Conservation (phyloP, 768 basidiomycete species). For the Hysterangium stoloniferum region DNA sequence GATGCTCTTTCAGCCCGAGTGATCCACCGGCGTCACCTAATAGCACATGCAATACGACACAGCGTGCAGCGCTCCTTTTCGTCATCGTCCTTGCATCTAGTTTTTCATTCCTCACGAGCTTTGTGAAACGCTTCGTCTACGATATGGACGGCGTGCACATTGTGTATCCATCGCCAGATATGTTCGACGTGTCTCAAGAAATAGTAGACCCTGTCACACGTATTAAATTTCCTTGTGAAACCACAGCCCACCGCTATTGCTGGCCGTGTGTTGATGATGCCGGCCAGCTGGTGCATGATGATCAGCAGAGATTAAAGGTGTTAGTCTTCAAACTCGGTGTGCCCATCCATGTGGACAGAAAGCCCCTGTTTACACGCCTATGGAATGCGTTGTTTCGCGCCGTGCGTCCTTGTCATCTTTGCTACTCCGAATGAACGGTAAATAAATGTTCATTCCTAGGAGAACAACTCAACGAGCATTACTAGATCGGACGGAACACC, state of each 20-base stretch:
- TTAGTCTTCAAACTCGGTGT: conserved; percentile 3
- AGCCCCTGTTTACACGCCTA: not conserved
- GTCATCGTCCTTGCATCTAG: not conserved
- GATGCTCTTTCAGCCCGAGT: not conserved
- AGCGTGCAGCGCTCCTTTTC: not conserved
- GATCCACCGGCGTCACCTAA: not conserved
- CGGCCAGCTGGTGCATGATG: conserved; percentile 6
- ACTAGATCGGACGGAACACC: no score
- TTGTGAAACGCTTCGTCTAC: conserved; percentile 1
- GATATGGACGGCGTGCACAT: not conserved
- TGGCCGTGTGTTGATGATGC: not conserved
- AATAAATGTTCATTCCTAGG: no score
- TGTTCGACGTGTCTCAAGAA: not conserved
- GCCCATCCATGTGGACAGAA: not conserved
- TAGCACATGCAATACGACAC: conserved; percentile 1
- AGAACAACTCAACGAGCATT: no score
- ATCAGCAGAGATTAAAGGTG: not conserved
- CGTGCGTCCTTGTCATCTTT: not conserved
- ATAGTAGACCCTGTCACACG: not conserved
- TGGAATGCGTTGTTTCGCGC: not conserved
- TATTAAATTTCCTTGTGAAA: conserved; percentile 1
- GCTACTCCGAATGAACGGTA: no score
- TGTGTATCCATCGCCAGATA: conserved; percentile 1
- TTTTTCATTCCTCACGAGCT: not conserved
- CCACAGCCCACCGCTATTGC: not conserved